Percentiles rank a stretch among this genome's conserved stretches.
Conservation (phyloP, 768 basidiomycete species). For the Amanita inopinata region DNA sequence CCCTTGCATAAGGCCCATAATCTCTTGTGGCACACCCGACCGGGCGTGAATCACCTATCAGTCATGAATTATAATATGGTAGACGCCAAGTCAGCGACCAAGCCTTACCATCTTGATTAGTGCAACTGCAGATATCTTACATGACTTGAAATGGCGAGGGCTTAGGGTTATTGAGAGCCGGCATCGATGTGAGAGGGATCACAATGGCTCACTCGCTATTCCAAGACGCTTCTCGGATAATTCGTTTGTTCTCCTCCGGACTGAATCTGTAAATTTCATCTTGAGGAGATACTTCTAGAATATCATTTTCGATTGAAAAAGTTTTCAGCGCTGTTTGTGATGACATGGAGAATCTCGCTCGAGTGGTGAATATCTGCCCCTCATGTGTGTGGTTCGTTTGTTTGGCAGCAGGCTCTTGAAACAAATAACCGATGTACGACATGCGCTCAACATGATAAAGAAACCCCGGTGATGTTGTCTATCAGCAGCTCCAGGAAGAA, state of each 20-base stretch:
- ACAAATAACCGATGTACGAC: too few species aligned
- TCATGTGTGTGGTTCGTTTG: too few species aligned
- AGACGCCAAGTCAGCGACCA: neutral
- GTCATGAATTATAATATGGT: slow-evolving; percentile 4
- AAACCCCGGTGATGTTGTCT: too few species aligned
- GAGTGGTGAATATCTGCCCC: neutral
- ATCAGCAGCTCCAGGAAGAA: too few species aligned
- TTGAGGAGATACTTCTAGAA: slow-evolving; percentile 59
- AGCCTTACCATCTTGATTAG: slow-evolving; percentile 82
- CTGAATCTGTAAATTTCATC: slow-evolving; percentile 79
- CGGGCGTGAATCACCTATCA: slow-evolving; percentile 92
- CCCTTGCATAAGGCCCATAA: slow-evolving; percentile 99
- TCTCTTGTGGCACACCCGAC: slow-evolving; percentile 95
- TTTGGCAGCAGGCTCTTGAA: slow-evolving; percentile 1
- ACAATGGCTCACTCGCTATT: slow-evolving; percentile 61
- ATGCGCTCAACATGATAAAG: too few species aligned
- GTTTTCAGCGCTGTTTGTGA: slow-evolving; percentile 60
- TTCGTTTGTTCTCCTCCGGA: slow-evolving; percentile 50
- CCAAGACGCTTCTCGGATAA: slow-evolving; percentile 75
- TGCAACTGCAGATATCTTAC: slow-evolving; percentile 92
- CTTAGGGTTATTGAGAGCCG: slow-evolving; percentile 23
- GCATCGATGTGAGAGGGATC: slow-evolving; percentile 4
- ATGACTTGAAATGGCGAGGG: slow-evolving; percentile 76
- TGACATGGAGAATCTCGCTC: slow-evolving; percentile 15
- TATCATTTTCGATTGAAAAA: slow-evolving; percentile 64